Base-by-base conservation (phyloP, 306 rosid genomes). In the Neltuma alba region DNA sequence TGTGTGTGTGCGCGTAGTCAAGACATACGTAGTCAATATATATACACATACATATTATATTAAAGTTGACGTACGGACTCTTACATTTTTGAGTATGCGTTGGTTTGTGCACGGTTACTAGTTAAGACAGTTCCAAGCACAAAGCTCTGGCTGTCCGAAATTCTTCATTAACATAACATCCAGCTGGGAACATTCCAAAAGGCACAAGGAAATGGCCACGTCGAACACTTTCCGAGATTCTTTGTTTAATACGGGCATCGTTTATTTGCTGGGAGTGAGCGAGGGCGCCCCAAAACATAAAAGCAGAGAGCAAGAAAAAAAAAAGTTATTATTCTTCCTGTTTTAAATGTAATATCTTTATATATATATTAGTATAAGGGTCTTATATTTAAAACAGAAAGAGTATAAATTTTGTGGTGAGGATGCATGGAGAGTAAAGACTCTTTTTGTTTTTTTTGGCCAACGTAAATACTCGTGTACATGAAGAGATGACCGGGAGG, bases 341-440 rank as follows among this genome's bases (percentile, higher is more conserved):
- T n/a, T n/a, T n/a, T n/a, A n/a, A n/a, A n/a, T n/a, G n/a, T n/a
- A n/a, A n/a, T n/a, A n/a, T n/a, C n/a, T n/a, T n/a, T n/a, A n/a
- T n/a, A n/a, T n/a, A n/a, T n/a, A n/a, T n/a, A n/a, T n/a, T n/a
- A n/a, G n/a, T n/a, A n/a, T n/a, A n/a, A n/a, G n/a, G n/a, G n/a
- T n/a, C n/a, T n/a, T n/a, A n/a, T n/a, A n/a, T n/a, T n/a, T n/a
- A n/a, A n/a, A n/a, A n/a, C n/a, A n/a, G n/a, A n/a, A n/a, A n/a
- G n/a, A n/a, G n/a, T n/a, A n/a, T n/a, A n/a, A n/a, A n/a, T 33
- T 63, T 44, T 44, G 64, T 48, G 52, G 74, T 61, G 70, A 68
- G 63, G 30, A 38, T 18, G 34, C n/a, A n/a, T n/a, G n/a, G n/a
- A n/a, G n/a, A n/a, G n/a, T n/a, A n/a, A n/a, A n/a, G n/a, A n/a